Evolutionary conservation across 108 stramenopile species (phyloP).

Genomic region (Skeletonema costatum): DNA sequence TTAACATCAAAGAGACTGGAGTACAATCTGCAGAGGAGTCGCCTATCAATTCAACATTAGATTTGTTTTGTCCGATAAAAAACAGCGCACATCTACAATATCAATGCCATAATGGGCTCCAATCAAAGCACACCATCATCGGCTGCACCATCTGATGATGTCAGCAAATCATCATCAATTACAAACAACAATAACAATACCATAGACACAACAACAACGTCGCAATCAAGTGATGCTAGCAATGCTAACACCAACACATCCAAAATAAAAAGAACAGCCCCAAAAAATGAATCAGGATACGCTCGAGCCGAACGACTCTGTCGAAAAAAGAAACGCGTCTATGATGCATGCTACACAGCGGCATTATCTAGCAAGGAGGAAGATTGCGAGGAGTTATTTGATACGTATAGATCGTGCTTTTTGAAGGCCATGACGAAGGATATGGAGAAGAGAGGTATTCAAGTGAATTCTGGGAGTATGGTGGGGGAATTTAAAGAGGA

Average conservation of each 20-base stretch:
- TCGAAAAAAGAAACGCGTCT: slow-evolving; percentile 44
- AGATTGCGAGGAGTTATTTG: slow-evolving; percentile 50
- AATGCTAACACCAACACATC: neutral
- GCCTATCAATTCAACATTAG: too few species aligned
- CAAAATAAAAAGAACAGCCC: neutral
- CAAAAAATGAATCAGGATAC: slow-evolving; percentile 34
- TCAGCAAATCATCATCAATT: too few species aligned
- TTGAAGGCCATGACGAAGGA: slow-evolving; percentile 38
- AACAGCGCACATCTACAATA: too few species aligned
- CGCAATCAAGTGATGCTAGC: neutral
- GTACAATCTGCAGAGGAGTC: too few species aligned
- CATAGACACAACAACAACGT: neutral
- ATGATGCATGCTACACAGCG: slow-evolving; percentile 53
- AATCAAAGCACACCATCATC: neutral
- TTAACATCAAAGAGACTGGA: too few species aligned
- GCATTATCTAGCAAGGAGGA: slow-evolving; percentile 46
- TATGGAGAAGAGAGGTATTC: slow-evolving; percentile 47
- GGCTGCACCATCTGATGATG: neutral
- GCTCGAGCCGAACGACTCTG: slow-evolving; percentile 42
- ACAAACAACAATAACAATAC: neutral
- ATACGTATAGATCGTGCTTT: slow-evolving; percentile 46
- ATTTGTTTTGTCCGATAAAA: too few species aligned
- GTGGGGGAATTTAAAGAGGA: slow-evolving; percentile 45
- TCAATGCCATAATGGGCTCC: neutral
- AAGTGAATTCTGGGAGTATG: slow-evolving; percentile 42